Base-by-base conservation (phyloP, 2,329 filamentous ascomycete genomes). In the Myriosclerotinia duriaeana region DNA sequence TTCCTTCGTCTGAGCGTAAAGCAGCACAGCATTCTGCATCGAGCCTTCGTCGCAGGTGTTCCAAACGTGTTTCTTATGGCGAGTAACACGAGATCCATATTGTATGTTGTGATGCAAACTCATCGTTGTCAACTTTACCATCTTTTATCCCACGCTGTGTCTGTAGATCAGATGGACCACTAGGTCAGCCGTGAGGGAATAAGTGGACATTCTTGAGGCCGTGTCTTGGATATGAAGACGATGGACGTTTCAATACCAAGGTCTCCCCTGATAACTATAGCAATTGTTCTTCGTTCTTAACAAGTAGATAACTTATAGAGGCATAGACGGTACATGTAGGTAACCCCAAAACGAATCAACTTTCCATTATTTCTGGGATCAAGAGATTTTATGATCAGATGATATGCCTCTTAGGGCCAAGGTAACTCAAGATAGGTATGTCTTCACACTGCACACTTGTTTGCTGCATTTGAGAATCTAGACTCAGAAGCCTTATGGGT, bases 101-200 rank as follows among this genome's bases (percentile, higher is more conserved):
- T 48, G 17, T 58, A 22, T 65, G 7, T 11, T n/a, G 52, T 46
- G n/a, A 20, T 46, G 34, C n/a, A 65, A 22, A 38, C 20, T 50
- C 58, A 61, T 61, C 58, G 58, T 26, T 61, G 44, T 61, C n/a
- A 61, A 61, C 34, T 61, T 61, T 61, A 61, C 58, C 58, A 61
- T 52, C 58, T 61, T 50, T 50, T 12, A 61, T 50, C 34, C 44
- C 44, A 61, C 58, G 58, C 44, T 61, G 44, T 61, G 44, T 22
- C 36, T 61, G n/a, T 61, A 61, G 58, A 61, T 61, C 30, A 61
- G 30, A 50, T 50, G 58, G 44, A 50, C 34, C 44, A 36, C 58
- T 50, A 36, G 58, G 34, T 61, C 58, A 61, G n/a, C 44, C 44
- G 58, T 26, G 58, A 38, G 44, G 46, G n/a, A 17, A 26, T 50